A percentile compares a stretch with the other conserved stretches of the same genome.
These are phyloP conservation scores for Skeletonema costatum DNA, from an alignment of 108 stramenopile species.

Conservation along the genomic window DNA sequence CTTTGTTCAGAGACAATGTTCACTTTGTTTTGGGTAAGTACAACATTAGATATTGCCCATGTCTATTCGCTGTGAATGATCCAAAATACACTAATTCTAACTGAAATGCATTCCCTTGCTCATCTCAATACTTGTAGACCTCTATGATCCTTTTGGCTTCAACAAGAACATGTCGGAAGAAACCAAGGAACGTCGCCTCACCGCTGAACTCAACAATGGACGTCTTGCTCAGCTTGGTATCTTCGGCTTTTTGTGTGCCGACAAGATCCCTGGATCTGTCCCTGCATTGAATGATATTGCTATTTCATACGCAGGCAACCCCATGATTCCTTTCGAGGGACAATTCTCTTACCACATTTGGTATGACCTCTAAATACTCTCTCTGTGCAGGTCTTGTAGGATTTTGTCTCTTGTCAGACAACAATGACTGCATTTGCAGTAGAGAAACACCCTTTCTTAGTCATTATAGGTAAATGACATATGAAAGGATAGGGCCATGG, in stretches of 20 bases:
- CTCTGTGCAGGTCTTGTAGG: no score
- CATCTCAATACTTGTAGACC: neutral
- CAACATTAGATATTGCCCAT: neutral
- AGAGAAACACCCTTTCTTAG: no score
- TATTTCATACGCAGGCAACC: conserved; percentile 59
- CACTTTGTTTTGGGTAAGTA: conserved; percentile 60
- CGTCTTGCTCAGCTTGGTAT: conserved; percentile 65
- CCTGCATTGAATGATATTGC: conserved; percentile 55
- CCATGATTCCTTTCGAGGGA: conserved; percentile 76
- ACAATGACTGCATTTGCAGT: no score
- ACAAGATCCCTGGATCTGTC: conserved; percentile 61
- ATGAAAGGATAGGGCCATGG: no score
- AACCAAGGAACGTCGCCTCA: conserved; percentile 54
- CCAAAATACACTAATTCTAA: neutral
- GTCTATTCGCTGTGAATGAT: neutral
- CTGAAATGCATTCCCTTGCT: no score
- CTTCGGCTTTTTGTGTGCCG: conserved; percentile 67
- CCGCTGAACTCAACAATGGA: conserved; percentile 71
- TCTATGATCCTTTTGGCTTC: conserved; percentile 65
- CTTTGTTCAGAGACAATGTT: conserved; percentile 55
- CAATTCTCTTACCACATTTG: conserved; percentile 52
- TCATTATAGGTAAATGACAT: no score
- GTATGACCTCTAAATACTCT: no score
- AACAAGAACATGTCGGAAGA: conserved; percentile 64
- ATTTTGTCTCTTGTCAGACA: no score